phyloP scores from a whole-genome alignment of 257 asterid genomes.

The Handroanthus guayacan region DNA sequence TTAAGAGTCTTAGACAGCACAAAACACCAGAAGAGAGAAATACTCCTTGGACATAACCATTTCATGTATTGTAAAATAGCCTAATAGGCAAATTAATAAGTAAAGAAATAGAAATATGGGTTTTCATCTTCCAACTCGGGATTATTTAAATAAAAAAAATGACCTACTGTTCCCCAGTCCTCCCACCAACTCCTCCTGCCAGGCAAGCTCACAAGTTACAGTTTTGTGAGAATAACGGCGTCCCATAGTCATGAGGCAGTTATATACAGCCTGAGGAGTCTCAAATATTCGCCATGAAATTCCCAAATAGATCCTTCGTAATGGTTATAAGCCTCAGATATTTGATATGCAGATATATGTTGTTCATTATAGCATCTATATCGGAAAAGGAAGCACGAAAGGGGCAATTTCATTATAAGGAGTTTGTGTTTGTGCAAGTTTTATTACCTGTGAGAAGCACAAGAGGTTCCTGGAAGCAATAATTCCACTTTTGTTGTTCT shows the following conservation, averaged over 20 bases:
- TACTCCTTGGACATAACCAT: neutral
- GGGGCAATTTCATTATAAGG: neutral
- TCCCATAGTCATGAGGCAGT: neutral
- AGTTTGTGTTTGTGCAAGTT: constrained; percentile 22
- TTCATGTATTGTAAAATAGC: neutral
- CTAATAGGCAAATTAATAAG: neutral
- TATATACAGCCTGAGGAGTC: no score
- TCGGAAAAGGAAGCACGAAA: constrained; percentile 6
- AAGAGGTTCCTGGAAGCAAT: constrained; percentile 68
- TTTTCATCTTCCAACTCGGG: neutral
- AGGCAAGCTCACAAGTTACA: neutral
- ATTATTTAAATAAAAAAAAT: neutral
- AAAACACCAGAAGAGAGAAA: neutral
- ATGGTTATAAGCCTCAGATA: neutral
- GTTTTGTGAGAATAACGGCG: neutral
- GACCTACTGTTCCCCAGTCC: neutral
- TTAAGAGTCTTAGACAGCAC: neutral
- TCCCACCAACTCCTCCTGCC: neutral
- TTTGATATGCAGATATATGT: neutral
- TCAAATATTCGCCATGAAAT: neutral
- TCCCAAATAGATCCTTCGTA: neutral
- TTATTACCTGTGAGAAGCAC: constrained; percentile 87
- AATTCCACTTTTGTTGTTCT: constrained; percentile 65
- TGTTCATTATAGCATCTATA: neutral
- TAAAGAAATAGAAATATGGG: neutral